Conservation (phyloP, 352 stramenopile genomes). For the Phytopythium delawarense region DNA sequence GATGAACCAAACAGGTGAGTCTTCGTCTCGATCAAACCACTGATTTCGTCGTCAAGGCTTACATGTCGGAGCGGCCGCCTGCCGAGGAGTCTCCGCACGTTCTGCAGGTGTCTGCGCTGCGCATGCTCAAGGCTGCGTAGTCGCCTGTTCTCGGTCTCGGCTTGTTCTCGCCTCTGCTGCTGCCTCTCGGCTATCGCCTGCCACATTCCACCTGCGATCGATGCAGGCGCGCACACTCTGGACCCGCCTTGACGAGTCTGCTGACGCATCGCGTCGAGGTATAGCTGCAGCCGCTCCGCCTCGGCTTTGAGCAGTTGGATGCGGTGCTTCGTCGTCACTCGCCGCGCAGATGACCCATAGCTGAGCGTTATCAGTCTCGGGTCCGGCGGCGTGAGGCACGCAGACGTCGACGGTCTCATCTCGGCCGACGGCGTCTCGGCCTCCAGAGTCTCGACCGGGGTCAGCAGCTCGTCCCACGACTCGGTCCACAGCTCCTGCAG, state of each 20-base stretch:
- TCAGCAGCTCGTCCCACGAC: neutral
- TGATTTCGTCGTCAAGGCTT: too few relatives aligned
- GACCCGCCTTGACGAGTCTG: neutral
- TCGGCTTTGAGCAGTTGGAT: neutral
- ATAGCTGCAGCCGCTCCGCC: neutral
- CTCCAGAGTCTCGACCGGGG: neutral
- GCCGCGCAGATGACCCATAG: too few relatives aligned
- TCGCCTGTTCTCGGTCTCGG: neutral
- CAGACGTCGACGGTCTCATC: too few relatives aligned
- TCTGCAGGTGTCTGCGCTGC: neutral
- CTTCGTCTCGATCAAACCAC: too few relatives aligned
- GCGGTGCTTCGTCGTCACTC: neutral
- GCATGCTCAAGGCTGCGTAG: neutral
- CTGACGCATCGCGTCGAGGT: neutral
- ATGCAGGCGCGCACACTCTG: neutral
- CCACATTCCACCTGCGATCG: neutral
- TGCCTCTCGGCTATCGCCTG: neutral
- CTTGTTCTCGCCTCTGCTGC: neutral
- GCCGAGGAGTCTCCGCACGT: neutral
- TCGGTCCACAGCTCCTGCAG: neutral
- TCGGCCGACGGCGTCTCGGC: too few relatives aligned
- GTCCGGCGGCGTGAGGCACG: too few relatives aligned
- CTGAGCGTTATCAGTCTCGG: too few relatives aligned
- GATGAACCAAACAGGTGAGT: too few relatives aligned
- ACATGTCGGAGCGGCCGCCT: neutral